Conservation (phyloP, 306 rosid genomes). For the Parietaria judaica region DNA sequence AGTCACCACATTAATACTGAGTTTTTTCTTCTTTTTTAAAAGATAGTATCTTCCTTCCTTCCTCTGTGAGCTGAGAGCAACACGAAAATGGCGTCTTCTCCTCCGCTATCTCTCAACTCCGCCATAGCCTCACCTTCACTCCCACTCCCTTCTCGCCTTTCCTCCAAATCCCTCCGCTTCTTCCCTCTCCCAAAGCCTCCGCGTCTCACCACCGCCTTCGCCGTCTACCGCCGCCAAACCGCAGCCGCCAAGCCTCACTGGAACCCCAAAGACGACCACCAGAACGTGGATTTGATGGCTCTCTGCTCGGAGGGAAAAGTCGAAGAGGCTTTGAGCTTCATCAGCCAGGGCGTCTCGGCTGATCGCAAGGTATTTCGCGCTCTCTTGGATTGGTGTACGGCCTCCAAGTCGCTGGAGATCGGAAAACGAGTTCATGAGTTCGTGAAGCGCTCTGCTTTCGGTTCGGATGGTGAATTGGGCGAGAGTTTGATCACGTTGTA, state of each 20-base stretch:
- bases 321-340: slow-evolving; percentile 42
- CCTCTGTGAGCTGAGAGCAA: background rate
- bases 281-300: slow-evolving; percentile 36
- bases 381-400: slow-evolving; percentile 45
- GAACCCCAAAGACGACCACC: slow-evolving; percentile 19
- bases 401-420: slow-evolving; percentile 31
- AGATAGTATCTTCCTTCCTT: no score
- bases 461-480: slow-evolving; percentile 42
- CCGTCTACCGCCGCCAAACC: slow-evolving; percentile 29
- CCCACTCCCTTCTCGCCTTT: background rate
- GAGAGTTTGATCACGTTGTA: slow-evolving; percentile 48
- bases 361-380: slow-evolving; percentile 42
- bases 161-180: slow-evolving; percentile 8
- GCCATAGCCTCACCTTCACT: background rate
- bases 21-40: no score
- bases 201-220: slow-evolving; percentile 15
- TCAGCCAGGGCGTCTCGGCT: slow-evolving; percentile 56
- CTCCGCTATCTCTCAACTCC: slow-evolving; percentile 25
- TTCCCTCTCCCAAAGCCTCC: slow-evolving; percentile 12
- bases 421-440: slow-evolving; percentile 49
- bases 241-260: slow-evolving; percentile 12
- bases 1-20: no score
- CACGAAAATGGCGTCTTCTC: slow-evolving; percentile 35
- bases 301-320: slow-evolving; percentile 59
- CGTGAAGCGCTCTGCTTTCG: slow-evolving; percentile 34